Evolutionary conservation across 1,284 basidiomycete species (phyloP).

Genomic region (Paramarasmius palmivorus): DNA sequence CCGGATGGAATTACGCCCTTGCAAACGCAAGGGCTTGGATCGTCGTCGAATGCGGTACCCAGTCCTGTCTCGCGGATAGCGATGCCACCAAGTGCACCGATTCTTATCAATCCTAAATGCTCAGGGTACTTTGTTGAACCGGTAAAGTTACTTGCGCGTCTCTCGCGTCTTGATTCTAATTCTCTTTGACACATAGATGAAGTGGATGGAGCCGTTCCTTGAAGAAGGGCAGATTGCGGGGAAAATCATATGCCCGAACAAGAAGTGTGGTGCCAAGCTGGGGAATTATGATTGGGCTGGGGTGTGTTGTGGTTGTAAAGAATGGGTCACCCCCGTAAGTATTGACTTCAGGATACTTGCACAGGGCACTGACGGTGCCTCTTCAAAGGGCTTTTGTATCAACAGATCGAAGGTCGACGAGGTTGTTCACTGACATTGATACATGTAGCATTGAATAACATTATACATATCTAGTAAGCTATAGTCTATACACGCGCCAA

Average conservation of each 20-base stretch:
- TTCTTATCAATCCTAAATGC: constrained; percentile 76
- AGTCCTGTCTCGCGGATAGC: constrained; percentile 4
- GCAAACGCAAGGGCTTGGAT: not conserved
- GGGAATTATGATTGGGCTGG: constrained; percentile 99
- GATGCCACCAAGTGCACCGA: constrained; percentile 53
- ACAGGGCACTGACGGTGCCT: too few relatives aligned
- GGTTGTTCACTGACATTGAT: too few relatives aligned
- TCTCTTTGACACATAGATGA: constrained; percentile 68
- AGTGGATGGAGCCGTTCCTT: constrained; percentile 92
- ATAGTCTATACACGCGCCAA: too few relatives aligned
- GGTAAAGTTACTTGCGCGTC: constrained; percentile 51
- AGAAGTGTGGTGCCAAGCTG: constrained; percentile 87
- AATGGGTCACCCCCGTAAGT: constrained; percentile 87
- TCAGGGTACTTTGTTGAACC: constrained; percentile 98
- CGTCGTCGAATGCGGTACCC: constrained; percentile 1
- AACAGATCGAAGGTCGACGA: too few relatives aligned
- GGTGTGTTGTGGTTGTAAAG: constrained; percentile 86
- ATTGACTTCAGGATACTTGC: not conserved
- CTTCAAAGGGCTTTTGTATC: too few relatives aligned
- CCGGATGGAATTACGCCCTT: constrained; percentile 2
- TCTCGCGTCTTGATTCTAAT: not conserved
- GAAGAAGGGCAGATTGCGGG: constrained; percentile 77
- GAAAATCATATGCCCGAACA: constrained; percentile 90
- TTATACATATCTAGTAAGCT: too few relatives aligned
- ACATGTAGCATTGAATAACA: too few relatives aligned